Evolutionary conservation across 73 alveolate genomes (phyloP).

Genomic region (Breviolum minutum): DNA sequence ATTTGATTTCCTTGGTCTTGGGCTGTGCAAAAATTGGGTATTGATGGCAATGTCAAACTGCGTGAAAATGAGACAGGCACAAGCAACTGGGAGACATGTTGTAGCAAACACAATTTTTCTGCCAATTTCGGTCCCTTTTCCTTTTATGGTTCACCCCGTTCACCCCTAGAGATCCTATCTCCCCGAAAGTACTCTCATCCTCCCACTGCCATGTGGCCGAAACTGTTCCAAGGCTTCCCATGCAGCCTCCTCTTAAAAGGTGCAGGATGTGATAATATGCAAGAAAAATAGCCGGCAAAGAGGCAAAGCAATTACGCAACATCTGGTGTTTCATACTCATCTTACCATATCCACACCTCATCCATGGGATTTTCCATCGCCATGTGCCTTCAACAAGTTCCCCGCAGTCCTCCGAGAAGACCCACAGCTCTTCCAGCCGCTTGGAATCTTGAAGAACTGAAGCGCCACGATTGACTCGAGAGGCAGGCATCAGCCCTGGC

Average conservation of each 20-base stretch:
- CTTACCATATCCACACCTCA: too few species aligned
- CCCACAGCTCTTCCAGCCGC: not conserved
- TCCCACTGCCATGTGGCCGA: not conserved
- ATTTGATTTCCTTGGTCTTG: not conserved
- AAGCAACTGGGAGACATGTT: too few species aligned
- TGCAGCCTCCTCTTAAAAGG: not conserved
- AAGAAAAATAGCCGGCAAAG: not conserved
- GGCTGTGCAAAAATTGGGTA: too few species aligned
- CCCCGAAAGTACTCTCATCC: too few species aligned
- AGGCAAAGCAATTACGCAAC: not conserved
- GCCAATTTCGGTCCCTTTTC: not conserved
- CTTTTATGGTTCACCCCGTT: not conserved
- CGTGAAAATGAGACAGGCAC: not conserved
- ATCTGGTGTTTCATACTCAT: not conserved
- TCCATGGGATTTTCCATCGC: too few species aligned
- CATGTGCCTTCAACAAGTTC: not conserved
- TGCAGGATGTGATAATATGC: not conserved
- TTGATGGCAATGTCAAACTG: too few species aligned
- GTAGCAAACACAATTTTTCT: too few species aligned
- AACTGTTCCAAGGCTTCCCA: constrained; percentile 26
- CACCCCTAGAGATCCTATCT: too few species aligned
- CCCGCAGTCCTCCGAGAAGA: constrained; percentile 17
- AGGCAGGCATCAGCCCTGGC: constrained; percentile 17
- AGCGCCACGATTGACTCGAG: constrained; percentile 4
- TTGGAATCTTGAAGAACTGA: not conserved